phyloP scores from a whole-genome alignment of 2,329 filamentous ascomycete species.

The Cordyceps pruinosa region DNA sequence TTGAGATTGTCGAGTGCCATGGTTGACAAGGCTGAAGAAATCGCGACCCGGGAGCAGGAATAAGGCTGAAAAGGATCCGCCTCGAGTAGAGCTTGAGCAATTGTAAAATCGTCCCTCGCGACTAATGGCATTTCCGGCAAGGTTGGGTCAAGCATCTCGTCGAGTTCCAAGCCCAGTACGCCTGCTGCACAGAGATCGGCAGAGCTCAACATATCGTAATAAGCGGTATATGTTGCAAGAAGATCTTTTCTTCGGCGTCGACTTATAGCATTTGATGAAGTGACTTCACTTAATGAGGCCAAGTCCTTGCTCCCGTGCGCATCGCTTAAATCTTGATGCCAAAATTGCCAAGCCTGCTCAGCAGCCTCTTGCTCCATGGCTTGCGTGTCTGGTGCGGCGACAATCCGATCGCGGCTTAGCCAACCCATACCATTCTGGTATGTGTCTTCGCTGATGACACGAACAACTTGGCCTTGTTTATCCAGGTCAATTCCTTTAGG shows the following conservation, averaged over 20 bases:
- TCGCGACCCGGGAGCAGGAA: slow-evolving; percentile 18
- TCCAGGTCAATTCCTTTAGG: slow-evolving; percentile 65
- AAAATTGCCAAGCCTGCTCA: slow-evolving; percentile 59
- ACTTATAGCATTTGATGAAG: slow-evolving; percentile 15
- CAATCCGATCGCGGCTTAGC: slow-evolving; percentile 55
- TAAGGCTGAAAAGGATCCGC: slow-evolving; percentile 30
- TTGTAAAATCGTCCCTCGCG: slow-evolving; percentile 42
- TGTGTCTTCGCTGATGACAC: slow-evolving; percentile 75
- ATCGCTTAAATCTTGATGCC: slow-evolving; percentile 57
- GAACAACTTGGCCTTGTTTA: slow-evolving; percentile 57
- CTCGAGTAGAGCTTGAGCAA: slow-evolving; percentile 43
- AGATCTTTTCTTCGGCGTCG: slow-evolving; percentile 24
- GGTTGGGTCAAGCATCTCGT: slow-evolving; percentile 55
- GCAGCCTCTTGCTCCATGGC: slow-evolving; percentile 56
- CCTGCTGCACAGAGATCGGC: slow-evolving; percentile 54
- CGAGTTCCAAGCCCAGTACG: slow-evolving; percentile 36
- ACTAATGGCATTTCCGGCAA: slow-evolving; percentile 47
- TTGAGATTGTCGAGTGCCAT: slow-evolving; percentile 22
- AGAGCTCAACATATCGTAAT: slow-evolving; percentile 55
- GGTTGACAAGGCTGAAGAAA: slow-evolving; percentile 25
- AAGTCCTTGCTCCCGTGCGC: slow-evolving; percentile 42
- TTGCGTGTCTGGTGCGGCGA: slow-evolving; percentile 26
- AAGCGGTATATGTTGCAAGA: slow-evolving; percentile 46
- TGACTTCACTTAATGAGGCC: slow-evolving; percentile 29
- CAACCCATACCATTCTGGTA: slow-evolving; percentile 74